Conservation (phyloP, 176 grass and related monocot species). For the Areca catechu region DNA sequence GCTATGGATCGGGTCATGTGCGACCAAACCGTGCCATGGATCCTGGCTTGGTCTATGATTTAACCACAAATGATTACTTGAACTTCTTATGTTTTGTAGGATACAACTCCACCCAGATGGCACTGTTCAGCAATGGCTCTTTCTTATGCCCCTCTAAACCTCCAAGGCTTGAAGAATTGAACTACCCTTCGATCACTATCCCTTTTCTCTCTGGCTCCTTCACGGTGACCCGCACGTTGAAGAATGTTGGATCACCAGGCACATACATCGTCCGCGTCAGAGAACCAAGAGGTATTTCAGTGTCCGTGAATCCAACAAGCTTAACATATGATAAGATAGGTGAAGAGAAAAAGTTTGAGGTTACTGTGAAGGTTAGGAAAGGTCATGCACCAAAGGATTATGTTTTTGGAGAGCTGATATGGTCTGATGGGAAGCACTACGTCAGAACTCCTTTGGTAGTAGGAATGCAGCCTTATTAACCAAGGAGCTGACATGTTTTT, state of each 20-base stretch:
- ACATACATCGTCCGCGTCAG: slow-evolving; percentile 34
- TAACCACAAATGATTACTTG: slow-evolving; percentile 37
- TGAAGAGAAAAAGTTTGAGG: slow-evolving; percentile 56
- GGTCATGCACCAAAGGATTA: neutral
- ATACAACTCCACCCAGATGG: slow-evolving; percentile 39
- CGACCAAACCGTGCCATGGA: slow-evolving; percentile 40
- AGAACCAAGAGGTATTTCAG: slow-evolving; percentile 39
- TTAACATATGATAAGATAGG: slow-evolving; percentile 30
- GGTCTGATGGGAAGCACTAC: slow-evolving; percentile 45
- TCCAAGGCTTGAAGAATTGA: slow-evolving; percentile 30
- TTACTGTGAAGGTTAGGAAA: slow-evolving; percentile 16
- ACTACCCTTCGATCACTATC: slow-evolving; percentile 57
- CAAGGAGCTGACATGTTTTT: too few relatives aligned
- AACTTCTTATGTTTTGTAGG: slow-evolving; percentile 58
- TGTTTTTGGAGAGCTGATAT: slow-evolving; percentile 38
- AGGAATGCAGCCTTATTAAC: too few relatives aligned
- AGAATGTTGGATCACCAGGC: slow-evolving; percentile 35
- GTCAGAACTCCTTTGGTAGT: slow-evolving; percentile 45
- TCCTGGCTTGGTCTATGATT: slow-evolving; percentile 73
- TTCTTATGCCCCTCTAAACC: slow-evolving; percentile 35
- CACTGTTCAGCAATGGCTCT: slow-evolving; percentile 4
- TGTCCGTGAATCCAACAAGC: slow-evolving; percentile 32
- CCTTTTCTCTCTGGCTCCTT: slow-evolving; percentile 6
- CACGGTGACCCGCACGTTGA: slow-evolving; percentile 29
- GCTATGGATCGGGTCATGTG: slow-evolving; percentile 52